Evolutionary conservation across 2,329 filamentous ascomycete genomes (phyloP).

Genomic region (Dactylonectria estremocensis): DNA sequence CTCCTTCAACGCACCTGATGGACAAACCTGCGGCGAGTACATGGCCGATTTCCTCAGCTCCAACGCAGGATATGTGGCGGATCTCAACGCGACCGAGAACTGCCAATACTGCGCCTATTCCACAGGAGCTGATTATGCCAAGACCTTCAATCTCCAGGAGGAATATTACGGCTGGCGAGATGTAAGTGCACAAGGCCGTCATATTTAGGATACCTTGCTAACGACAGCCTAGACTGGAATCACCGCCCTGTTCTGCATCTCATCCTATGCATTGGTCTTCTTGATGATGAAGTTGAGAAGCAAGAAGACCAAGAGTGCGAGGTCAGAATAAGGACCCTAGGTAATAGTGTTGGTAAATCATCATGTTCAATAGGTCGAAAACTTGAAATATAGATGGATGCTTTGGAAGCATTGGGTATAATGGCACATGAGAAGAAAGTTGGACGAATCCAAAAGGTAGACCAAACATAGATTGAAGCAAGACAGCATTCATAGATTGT

Average conservation of each 20-base stretch:
- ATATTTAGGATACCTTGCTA: neutral
- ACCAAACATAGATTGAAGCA: neutral
- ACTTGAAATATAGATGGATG: neutral
- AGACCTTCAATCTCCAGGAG: conserved; percentile 35
- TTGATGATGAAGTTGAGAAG: conserved; percentile 45
- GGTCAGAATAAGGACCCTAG: conserved; percentile 26
- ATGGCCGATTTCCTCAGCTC: conserved; percentile 34
- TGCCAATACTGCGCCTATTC: conserved; percentile 37
- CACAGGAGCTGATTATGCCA: conserved; percentile 36
- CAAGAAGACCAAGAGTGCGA: conserved; percentile 41
- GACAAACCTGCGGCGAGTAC: conserved; percentile 38
- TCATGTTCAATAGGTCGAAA: neutral
- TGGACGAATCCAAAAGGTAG: neutral
- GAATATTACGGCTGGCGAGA: conserved; percentile 42
- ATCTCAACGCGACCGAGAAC: conserved; percentile 29
- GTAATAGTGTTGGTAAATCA: neutral
- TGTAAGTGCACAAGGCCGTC: conserved; percentile 23
- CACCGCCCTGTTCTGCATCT: conserved; percentile 40
- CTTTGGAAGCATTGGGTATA: neutral
- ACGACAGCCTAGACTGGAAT: conserved; percentile 35
- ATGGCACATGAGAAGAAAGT: neutral
- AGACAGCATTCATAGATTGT: neutral
- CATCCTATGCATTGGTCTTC: conserved; percentile 41
- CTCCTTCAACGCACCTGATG: conserved; percentile 15
- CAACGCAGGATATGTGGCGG: conserved; percentile 33